Evolutionary conservation across 1,284 basidiomycete species (phyloP), one percentile per base, ranked within the genome.

Genomic region (Ceratobasidium sp.): DNA sequence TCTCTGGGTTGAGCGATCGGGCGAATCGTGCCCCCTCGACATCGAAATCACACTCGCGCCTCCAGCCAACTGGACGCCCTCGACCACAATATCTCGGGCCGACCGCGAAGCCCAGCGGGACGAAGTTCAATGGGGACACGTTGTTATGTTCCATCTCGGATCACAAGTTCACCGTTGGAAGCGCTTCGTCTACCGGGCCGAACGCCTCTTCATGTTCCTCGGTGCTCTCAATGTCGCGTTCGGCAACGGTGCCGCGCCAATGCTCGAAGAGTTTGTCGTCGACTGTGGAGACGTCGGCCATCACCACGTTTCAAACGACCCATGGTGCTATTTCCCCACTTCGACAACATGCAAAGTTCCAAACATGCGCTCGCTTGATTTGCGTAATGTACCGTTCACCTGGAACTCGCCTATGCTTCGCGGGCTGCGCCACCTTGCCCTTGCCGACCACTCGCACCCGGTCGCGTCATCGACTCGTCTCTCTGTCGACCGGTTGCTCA

Each of bases 1-100:
- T 3, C 81, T 92, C 13, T 91, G 90, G 90, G 81, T 92, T 0
- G 89, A 91, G 76, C 86, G 90, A 22, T 88, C 90, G 8, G 90
- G 90, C 2, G 79, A 81, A 67, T 82, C 78, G 2, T 84, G 86
- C 10, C 87, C 89, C 3, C 82, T 91, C 12, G 90, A 91, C 76
- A 89, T 92, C 71, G 88, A 91, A 75, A 90, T 92, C 57, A 87
- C 86, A 75, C 79, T 91, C 42, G 64, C 57, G 43, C 85, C 68
- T 3, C 71, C 58, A 47, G 62, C 68, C 25, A 68, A 62, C n/a
- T 68, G 67, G 40, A 54, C 57, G n/a, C 64, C 64, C 22, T 68
- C 64, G 40, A 68, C 50, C 29, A 68, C 35, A 1, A 68, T 68
- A 29, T 68, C 64, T 2, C 52, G 64, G 25, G 49, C 65, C 31